Percentiles rank a stretch among this genome's conserved stretches.
These are phyloP conservation scores for Symmetrospora coprosmae DNA, from an alignment of 768 basidiomycete genomes.

Conservation along the genomic window DNA sequence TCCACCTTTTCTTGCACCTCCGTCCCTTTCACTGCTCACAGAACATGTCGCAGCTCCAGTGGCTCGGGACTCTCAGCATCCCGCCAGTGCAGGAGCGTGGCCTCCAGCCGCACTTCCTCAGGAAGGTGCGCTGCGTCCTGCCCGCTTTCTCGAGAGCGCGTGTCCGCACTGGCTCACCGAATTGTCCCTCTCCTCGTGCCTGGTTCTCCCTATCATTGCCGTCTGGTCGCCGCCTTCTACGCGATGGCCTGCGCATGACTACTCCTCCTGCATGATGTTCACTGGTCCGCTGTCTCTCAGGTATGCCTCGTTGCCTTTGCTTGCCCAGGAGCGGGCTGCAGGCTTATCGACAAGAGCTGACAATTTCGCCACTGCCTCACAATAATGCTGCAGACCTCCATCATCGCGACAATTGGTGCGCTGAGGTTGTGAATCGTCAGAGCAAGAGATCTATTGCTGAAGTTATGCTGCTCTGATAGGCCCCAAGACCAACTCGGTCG, in stretches of 20 bases:
- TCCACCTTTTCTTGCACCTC: not conserved
- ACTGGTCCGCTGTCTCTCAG: too few species aligned
- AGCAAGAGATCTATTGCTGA: constrained; percentile 21
- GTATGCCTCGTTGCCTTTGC: too few species aligned
- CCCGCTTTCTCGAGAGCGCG: constrained; percentile 15
- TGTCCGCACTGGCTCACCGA: too few species aligned
- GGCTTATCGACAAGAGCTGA: not conserved
- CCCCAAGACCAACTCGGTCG: constrained; percentile 83
- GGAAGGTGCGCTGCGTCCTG: constrained; percentile 62
- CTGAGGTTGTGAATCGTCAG: too few species aligned
- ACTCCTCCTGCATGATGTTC: too few species aligned
- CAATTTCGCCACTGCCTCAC: not conserved
- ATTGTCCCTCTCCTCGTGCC: constrained; percentile 17
- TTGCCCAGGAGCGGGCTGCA: too few species aligned
- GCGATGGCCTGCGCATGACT: too few species aligned
- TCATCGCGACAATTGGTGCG: constrained; percentile 95
- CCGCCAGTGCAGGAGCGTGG: constrained; percentile 55
- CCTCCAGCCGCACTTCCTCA: constrained; percentile 65
- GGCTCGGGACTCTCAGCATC: constrained; percentile 71
- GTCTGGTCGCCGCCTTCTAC: not conserved
- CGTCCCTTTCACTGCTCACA: constrained; percentile 21
- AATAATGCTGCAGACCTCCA: constrained; percentile 57
- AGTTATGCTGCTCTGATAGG: constrained; percentile 46
- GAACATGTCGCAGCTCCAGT: constrained; percentile 57
- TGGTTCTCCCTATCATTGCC: constrained; percentile 10